A percentile compares a stretch with the other conserved stretches of the same genome.
phyloP scores from a whole-genome alignment of 139 green algal species.

The Picochlorum sp. region DNA sequence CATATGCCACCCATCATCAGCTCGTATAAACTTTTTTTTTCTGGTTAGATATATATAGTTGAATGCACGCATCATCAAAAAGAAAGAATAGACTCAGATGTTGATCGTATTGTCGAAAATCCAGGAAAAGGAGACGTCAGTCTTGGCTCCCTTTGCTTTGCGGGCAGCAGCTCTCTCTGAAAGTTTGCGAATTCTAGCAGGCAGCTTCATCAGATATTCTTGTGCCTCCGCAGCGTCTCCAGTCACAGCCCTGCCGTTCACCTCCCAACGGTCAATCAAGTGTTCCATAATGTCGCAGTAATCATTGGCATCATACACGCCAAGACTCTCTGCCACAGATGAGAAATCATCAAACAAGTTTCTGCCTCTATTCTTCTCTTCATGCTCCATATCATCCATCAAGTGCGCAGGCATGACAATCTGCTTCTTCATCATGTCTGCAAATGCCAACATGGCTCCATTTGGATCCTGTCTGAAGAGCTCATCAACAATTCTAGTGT shows the following conservation, averaged over 20 bases:
- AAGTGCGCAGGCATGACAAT: constrained; percentile 98
- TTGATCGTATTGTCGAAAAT: constrained; percentile 76
- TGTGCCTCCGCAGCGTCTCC: constrained; percentile 64
- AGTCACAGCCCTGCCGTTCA: constrained; percentile 46
- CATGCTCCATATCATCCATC: constrained; percentile 88
- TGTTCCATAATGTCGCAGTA: constrained; percentile 90
- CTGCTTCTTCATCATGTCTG: constrained; percentile 98
- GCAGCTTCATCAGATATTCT: constrained; percentile 72
- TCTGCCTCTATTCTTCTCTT: constrained; percentile 37
- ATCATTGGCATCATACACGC: constrained; percentile 75
- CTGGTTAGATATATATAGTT: too few species aligned
- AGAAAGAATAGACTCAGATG: constrained; percentile 20
- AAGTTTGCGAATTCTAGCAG: constrained; percentile 78
- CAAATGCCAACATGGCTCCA: constrained; percentile 84
- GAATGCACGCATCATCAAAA: too few species aligned
- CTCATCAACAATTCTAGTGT: constrained; percentile 84
- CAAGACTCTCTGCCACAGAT: constrained; percentile 70
- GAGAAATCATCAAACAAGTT: constrained; percentile 94
- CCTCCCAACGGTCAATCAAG: constrained; percentile 75
- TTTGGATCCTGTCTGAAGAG: constrained; percentile 80
- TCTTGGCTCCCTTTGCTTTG: constrained; percentile 49
- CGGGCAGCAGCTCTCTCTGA: constrained; percentile 56
- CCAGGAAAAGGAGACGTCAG: constrained; percentile 71
- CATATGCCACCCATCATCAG: too few species aligned
- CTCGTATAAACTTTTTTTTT: too few species aligned